Evolutionary conservation across 2,329 filamentous ascomycete genomes (phyloP), one percentile per base, ranked within the genome.

Genomic region (Cladosporium sp.): DNA sequence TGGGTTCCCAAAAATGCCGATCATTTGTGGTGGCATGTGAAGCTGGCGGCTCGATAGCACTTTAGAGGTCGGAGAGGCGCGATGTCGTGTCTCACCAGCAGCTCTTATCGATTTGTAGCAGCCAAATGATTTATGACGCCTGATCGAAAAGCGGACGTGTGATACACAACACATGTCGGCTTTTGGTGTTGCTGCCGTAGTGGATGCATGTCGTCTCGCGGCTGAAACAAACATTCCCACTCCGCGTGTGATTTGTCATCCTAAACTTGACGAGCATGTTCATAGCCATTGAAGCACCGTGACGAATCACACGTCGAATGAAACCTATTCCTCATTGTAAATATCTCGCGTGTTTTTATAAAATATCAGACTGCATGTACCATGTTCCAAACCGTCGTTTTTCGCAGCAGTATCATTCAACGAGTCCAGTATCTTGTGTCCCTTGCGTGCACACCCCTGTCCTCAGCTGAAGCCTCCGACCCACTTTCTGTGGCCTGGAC

Each of bases 401-500:
- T 21, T 47, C 10, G 41, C n/a, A 3, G n/a, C 41, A 5, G 41
- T 10, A 11, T 7, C 18, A 41, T 18, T 4, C 4, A 18, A 2
- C 10, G 41, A 47, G 41, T 11, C 8, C 41, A 47, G 3, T 12
- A 47, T 12, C 8, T 55, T 32, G 34, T 55, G 14, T 55, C 30
- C n/a, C 12, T 55, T 32, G 30, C 18, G 18, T 55, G 15, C 52
- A 34, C 52, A 55, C 18, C 52, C 52, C 32, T 30, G 52, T 34
- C 52, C 30, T 55, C 26, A 55, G 52, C 52, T 55, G 28, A 30
- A 55, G 28, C 52, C 26, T 55, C 8, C 28, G 52, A 32, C 52
- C 52, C 52, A 55, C 52, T 55, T 55, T n/a, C 52, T 18, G 28
- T 24, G 52, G 32, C 52, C 28, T 55, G 24, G 52, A 10, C 52